A percentile compares a stretch with the other conserved stretches of the same genome.
phyloP scores from a whole-genome alignment of 1,139 yeast genomes.

The Blastobotrys ciferrii region DNA sequence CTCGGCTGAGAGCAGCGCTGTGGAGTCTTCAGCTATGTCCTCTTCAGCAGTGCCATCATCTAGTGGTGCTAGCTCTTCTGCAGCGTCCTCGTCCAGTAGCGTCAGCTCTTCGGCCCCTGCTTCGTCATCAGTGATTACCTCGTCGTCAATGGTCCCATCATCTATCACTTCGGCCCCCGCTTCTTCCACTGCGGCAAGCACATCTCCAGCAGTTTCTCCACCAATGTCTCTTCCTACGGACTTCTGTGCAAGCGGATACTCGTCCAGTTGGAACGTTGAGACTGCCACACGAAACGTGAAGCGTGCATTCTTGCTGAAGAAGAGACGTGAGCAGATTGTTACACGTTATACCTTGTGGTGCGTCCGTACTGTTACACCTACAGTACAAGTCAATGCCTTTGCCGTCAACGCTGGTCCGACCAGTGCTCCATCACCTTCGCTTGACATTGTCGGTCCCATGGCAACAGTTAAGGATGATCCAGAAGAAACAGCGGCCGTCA shows the following conservation, averaged over 20 bases:
- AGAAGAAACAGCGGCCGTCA: constrained; percentile 3
- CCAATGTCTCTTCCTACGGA: not conserved
- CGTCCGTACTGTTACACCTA: constrained; percentile 3
- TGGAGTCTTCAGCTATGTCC: not conserved
- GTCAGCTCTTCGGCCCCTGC: not conserved
- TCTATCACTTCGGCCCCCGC: not conserved
- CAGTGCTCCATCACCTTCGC: not conserved
- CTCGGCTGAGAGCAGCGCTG: constrained; percentile 1
- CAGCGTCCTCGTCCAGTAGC: not conserved
- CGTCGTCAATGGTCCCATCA: constrained; percentile 1
- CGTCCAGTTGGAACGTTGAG: constrained; percentile 1
- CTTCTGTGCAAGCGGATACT: constrained; percentile 5
- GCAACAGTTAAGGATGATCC: constrained; percentile 4
- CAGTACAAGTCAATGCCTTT: not conserved
- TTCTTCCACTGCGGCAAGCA: not conserved
- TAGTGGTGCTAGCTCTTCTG: not conserved
- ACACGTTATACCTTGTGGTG: constrained; percentile 6
- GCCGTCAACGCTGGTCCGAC: not conserved
- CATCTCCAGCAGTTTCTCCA: not conserved
- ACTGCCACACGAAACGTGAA: not conserved
- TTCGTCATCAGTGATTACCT: not conserved
- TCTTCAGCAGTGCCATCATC: not conserved
- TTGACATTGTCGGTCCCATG: constrained; percentile 4
- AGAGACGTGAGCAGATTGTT: not conserved
- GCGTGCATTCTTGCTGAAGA: not conserved